phyloP scores from a whole-genome alignment of 179 eudicot genomes.

The Silene noctiflora region DNA sequence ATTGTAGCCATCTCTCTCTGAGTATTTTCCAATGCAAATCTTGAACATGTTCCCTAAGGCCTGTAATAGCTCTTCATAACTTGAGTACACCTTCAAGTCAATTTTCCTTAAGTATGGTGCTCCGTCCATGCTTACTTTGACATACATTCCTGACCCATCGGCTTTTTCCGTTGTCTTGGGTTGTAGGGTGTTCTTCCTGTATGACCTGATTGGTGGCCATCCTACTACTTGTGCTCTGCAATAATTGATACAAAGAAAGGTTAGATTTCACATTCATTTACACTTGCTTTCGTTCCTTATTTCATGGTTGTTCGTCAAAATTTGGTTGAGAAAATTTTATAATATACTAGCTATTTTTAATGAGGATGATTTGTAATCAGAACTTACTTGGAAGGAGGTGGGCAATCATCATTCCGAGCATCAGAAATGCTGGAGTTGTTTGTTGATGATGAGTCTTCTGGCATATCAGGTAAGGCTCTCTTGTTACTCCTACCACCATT shows the following conservation, averaged over 20 bases:
- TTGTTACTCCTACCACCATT: slow-evolving; percentile 35
- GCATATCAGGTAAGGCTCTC: slow-evolving; percentile 56
- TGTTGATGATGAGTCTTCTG: slow-evolving; percentile 33
- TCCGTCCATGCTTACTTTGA: slow-evolving; percentile 95
- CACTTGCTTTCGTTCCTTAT: neutral
- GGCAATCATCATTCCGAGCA: slow-evolving; percentile 38
- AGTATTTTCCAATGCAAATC: slow-evolving; percentile 59
- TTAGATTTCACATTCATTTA: slow-evolving; percentile 23
- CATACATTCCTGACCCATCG: slow-evolving; percentile 51
- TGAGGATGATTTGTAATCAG: slow-evolving; percentile 9
- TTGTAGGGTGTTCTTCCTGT: slow-evolving; percentile 63
- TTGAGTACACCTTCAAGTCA: slow-evolving; percentile 61
- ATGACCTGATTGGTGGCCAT: slow-evolving; percentile 90
- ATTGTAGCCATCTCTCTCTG: slow-evolving; percentile 64
- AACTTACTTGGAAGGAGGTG: slow-evolving; percentile 74
- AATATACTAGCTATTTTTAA: too few species aligned
- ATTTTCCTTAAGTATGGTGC: slow-evolving; percentile 86
- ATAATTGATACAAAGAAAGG: slow-evolving; percentile 11
- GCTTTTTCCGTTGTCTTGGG: slow-evolving; percentile 42
- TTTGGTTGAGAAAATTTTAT: neutral
- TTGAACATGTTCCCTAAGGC: slow-evolving; percentile 73
- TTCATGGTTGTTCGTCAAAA: neutral
- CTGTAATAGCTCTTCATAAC: slow-evolving; percentile 64
- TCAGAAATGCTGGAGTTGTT: slow-evolving; percentile 36
- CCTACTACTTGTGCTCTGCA: slow-evolving; percentile 83